These are phyloP conservation scores for Sporothrix sp. DNA, from an alignment of 2,329 filamentous ascomycete species.

Conservation along the genomic window DNA sequence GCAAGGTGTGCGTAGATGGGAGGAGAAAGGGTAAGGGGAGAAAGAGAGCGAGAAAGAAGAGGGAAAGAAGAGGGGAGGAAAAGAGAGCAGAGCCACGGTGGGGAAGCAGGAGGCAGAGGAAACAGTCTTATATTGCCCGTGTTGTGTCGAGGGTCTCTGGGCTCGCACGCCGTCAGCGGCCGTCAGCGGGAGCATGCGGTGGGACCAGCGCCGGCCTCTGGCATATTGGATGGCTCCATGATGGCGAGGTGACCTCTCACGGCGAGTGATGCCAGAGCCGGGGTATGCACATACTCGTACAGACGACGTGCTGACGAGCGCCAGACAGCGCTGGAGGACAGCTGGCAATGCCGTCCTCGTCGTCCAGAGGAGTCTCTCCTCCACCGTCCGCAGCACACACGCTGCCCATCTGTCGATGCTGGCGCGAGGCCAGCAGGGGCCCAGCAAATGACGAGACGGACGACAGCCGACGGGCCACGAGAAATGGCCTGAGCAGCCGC, in stretches of 20 bases:
- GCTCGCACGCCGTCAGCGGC: neutral
- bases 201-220: constrained; percentile 14
- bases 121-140: constrained; percentile 13
- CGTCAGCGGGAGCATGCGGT: neutral
- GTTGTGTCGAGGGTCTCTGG: neutral
- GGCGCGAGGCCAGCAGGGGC: constrained; percentile 8
- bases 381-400: no score
- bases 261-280: no score
- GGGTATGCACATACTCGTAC: no score
- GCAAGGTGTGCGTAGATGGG: neutral
- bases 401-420: constrained; percentile 11
- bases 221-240: constrained; percentile 17
- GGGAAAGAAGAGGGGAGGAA: neutral
- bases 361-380: no score
- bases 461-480: constrained; percentile 19
- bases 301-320: no score
- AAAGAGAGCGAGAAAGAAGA: neutral
- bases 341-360: no score
- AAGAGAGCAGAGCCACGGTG: constrained; percentile 1
- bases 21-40: neutral
- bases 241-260: constrained; percentile 12
- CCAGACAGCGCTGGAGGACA: no score
- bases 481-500: constrained; percentile 25
- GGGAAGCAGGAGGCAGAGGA: constrained; percentile 1
- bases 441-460: constrained; percentile 12